Percentiles rank a stretch among this genome's conserved stretches.
Evolutionary conservation across 306 rosid species (phyloP).

Genomic region (Benincasa hispida): DNA sequence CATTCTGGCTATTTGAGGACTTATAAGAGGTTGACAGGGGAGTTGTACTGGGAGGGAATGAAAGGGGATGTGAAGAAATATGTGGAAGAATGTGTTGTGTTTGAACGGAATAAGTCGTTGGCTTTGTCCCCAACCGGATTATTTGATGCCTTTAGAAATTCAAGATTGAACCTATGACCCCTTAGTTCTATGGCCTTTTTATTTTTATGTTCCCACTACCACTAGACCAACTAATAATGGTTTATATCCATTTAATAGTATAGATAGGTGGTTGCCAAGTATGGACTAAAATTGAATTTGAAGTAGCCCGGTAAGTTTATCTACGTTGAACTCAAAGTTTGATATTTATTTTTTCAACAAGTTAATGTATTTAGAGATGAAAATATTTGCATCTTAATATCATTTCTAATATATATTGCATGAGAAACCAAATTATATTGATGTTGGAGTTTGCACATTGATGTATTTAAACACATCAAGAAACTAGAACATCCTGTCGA

Average conservation of each 20-base stretch:
- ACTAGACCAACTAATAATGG: too few species aligned
- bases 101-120: too few species aligned
- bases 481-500: background rate
- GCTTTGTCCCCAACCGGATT: too few species aligned
- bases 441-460: background rate
- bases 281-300: background rate
- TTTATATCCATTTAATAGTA: background rate
- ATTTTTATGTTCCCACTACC: too few species aligned
- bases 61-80: too few species aligned
- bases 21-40: too few species aligned
- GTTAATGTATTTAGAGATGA: background rate
- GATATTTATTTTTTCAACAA: background rate
- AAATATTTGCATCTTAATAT: background rate
- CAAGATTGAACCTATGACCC: too few species aligned
- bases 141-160: too few species aligned
- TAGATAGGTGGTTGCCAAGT: background rate
- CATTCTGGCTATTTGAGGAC: too few species aligned
- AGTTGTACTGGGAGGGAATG: too few species aligned
- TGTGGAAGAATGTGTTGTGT: too few species aligned
- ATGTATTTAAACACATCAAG: background rate
- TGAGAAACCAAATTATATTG: background rate
- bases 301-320: background rate
- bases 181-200: too few species aligned
- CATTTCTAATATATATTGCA: background rate
- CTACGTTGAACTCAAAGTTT: background rate